A percentile compares a stretch with the other conserved stretches of the same genome.
phyloP scores from a whole-genome alignment of 352 stramenopile species.

The Globisporangium middletonii region DNA sequence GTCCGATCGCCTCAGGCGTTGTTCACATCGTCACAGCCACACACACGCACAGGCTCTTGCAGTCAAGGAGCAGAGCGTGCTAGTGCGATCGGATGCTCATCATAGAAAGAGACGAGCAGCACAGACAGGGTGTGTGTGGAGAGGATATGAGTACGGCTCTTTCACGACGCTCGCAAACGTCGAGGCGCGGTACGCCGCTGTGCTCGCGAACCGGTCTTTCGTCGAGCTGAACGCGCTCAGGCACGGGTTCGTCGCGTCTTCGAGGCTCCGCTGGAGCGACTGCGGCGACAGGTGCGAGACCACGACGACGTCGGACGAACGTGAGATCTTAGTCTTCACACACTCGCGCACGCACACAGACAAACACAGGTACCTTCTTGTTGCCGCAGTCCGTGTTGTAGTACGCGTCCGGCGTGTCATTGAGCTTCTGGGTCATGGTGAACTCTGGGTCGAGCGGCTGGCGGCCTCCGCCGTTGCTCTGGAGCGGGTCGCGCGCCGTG shows the following conservation, averaged over 20 bases:
- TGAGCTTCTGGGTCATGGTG: conserved; percentile 32
- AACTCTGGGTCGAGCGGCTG: conserved; percentile 49
- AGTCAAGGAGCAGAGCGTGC: conserved; percentile 7
- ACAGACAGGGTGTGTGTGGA: background rate
- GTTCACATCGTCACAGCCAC: conserved; percentile 3
- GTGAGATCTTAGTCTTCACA: too few relatives aligned
- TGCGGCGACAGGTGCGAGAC: conserved; percentile 4
- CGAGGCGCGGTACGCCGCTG: conserved; percentile 53
- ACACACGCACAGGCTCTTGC: background rate
- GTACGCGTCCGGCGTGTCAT: conserved; percentile 39
- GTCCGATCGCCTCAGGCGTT: conserved; percentile 47
- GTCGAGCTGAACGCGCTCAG: conserved; percentile 49
- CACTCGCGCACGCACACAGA: background rate
- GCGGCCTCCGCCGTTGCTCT: conserved; percentile 6
- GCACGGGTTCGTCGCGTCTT: conserved; percentile 44
- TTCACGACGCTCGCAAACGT: conserved; percentile 71
- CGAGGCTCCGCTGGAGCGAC: conserved; percentile 39
- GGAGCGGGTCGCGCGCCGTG: conserved; percentile 23
- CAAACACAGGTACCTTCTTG: conserved; percentile 33
- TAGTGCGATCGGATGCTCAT: too few relatives aligned
- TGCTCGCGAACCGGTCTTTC: conserved; percentile 62
- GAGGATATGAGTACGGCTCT: conserved; percentile 42
- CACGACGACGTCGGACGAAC: too few relatives aligned
- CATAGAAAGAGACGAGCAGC: too few relatives aligned
- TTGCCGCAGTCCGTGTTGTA: conserved; percentile 62